A percentile compares a stretch with the other conserved stretches of the same genome.
Evolutionary conservation across 176 grass and related monocot genomes (phyloP).

Genomic region (Oryza coarctata): DNA sequence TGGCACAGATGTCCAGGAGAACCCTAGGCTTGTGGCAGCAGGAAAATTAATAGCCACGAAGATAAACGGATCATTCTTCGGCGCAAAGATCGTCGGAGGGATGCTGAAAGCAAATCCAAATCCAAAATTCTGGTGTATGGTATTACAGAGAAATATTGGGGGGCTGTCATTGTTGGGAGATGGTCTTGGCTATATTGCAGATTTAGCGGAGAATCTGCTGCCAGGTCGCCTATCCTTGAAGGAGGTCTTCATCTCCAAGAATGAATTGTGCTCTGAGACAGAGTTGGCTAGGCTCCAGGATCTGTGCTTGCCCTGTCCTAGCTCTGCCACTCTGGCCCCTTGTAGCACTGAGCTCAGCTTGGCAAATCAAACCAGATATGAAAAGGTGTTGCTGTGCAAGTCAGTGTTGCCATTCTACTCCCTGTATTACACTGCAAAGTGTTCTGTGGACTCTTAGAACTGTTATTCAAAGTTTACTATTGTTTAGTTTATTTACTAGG

Average conservation of each 20-base stretch:
- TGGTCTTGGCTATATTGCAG: background rate
- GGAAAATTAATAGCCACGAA: background rate
- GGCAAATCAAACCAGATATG: too few relatives aligned
- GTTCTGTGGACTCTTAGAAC: background rate
- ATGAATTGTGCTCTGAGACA: background rate
- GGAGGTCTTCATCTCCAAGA: background rate
- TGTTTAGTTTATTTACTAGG: background rate
- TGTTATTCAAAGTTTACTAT: background rate
- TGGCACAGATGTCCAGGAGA: background rate
- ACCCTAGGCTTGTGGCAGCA: background rate
- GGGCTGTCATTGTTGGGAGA: background rate
- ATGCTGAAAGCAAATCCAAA: background rate
- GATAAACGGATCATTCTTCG: slow-evolving; percentile 10
- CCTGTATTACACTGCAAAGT: slow-evolving; percentile 22
- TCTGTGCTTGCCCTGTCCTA: background rate
- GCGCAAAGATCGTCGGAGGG: background rate
- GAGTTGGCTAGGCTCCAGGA: background rate
- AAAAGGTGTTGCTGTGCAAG: slow-evolving; percentile 23
- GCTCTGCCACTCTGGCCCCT: background rate
- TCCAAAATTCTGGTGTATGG: slow-evolving; percentile 4
- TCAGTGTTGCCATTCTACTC: slow-evolving; percentile 8
- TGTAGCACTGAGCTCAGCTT: too few relatives aligned
- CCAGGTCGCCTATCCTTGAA: background rate
- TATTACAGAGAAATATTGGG: slow-evolving; percentile 1
- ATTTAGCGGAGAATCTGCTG: slow-evolving; percentile 26